Percentiles rank a stretch among this genome's conserved stretches.
Evolutionary conservation across 2,329 filamentous ascomycete genomes (phyloP).

Genomic region (Colletotrichum tropicale): DNA sequence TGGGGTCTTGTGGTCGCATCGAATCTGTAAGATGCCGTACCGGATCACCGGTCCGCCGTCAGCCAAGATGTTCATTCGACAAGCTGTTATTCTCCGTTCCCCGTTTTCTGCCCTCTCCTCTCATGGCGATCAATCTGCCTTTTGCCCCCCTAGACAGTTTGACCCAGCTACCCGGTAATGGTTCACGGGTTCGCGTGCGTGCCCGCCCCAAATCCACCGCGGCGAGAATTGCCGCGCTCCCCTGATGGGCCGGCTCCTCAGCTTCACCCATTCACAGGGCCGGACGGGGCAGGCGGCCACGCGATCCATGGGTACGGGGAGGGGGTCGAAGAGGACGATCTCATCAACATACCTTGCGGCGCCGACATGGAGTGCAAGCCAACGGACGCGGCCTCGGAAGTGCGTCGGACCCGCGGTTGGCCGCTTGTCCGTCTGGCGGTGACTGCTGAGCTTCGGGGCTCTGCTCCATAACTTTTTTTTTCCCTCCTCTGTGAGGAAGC

Average conservation of each 20-base stretch:
- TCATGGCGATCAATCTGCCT: not conserved
- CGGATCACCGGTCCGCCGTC: conserved; percentile 8
- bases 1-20: conserved; percentile 16
- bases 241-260: not conserved
- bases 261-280: not conserved
- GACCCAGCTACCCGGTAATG: not conserved
- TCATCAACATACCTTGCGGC: conserved; percentile 15
- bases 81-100: not conserved
- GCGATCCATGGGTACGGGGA: not conserved
- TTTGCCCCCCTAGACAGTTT: not conserved
- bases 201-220: not conserved
- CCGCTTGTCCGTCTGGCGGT: conserved; percentile 17
- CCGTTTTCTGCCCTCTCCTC: not conserved
- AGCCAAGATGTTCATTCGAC: not conserved
- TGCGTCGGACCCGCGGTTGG: conserved; percentile 17
- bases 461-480: conserved; percentile 9
- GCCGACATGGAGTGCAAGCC: conserved; percentile 20
- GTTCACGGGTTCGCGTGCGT: not conserved
- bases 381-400: conserved; percentile 18
- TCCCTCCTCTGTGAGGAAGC: not conserved
- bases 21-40: not conserved
- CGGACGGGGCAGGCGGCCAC: not conserved
- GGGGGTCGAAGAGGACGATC: not conserved
- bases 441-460: conserved; percentile 16
- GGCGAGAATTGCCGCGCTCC: not conserved